Evolutionary conservation across 176 grass and related monocot genomes (phyloP).

Genomic region (Eremochloa ophiuroides): DNA sequence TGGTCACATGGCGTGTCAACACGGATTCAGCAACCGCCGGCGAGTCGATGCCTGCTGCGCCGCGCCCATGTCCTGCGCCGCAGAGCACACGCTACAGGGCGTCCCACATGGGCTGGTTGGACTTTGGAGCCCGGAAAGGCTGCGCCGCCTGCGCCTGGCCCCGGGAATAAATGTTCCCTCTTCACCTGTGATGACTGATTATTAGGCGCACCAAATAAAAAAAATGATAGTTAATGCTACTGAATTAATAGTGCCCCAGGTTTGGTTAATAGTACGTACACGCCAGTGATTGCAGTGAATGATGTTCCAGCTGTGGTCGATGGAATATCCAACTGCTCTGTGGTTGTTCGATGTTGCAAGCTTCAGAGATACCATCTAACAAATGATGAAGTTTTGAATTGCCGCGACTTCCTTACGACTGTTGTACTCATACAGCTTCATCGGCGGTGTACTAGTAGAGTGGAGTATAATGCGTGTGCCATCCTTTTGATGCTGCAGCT

Average conservation of each 20-base stretch:
- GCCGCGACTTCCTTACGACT: neutral
- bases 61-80: conserved; percentile 27
- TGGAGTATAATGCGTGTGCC: neutral
- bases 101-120: conserved; percentile 31
- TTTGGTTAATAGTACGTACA: neutral
- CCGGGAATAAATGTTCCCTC: conserved; percentile 38
- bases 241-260: neutral
- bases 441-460: neutral
- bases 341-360: neutral
- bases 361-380: neutral
- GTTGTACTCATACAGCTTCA: neutral
- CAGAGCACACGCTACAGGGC: conserved; percentile 13
- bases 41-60: too few relatives aligned
- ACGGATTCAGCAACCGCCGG: conserved; percentile 22
- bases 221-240: neutral
- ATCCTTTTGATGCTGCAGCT: conserved; percentile 36
- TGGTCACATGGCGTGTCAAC: conserved; percentile 37
- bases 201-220: neutral
- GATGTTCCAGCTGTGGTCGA: neutral
- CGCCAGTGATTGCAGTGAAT: neutral
- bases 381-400: neutral
- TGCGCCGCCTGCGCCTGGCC: conserved; percentile 47
- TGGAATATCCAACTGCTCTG: neutral
- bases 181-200: neutral
- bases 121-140: conserved; percentile 40